phyloP scores from a whole-genome alignment of 2,329 filamentous ascomycete species.

The Onygenales sp. region DNA sequence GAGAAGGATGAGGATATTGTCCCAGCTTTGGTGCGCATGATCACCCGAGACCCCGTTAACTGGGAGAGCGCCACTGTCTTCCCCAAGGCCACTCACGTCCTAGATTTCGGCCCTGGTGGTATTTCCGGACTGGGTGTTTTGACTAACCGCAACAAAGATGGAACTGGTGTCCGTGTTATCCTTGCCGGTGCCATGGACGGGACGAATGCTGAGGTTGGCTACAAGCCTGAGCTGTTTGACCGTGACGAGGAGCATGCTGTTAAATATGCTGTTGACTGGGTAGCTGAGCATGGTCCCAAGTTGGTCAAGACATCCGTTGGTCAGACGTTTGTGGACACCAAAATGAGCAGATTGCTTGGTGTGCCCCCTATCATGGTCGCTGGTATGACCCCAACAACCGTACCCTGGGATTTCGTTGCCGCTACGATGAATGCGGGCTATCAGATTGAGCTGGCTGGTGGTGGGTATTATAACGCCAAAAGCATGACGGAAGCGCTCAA shows the following conservation, averaged over 20 bases:
- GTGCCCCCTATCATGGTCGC: slow-evolving; percentile 82
- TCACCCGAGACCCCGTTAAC: slow-evolving; percentile 86
- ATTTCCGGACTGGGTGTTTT: slow-evolving; percentile 92
- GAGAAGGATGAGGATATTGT: slow-evolving; percentile 65
- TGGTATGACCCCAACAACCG: slow-evolving; percentile 86
- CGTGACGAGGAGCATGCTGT: slow-evolving; percentile 91
- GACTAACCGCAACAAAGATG: slow-evolving; percentile 98
- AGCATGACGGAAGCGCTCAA: slow-evolving; percentile 72
- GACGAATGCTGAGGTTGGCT: slow-evolving; percentile 81
- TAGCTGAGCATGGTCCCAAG: slow-evolving; percentile 90
- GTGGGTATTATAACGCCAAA: slow-evolving; percentile 77
- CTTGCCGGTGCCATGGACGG: slow-evolving; percentile 89
- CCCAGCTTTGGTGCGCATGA: slow-evolving; percentile 78
- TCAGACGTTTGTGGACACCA: slow-evolving; percentile 88
- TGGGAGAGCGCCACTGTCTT: slow-evolving; percentile 96
- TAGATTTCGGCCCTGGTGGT: slow-evolving; percentile 94
- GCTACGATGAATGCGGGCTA: slow-evolving; percentile 94
- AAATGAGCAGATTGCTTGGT: slow-evolving; percentile 81
- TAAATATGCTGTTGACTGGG: slow-evolving; percentile 93
- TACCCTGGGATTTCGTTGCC: slow-evolving; percentile 84
- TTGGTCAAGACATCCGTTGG: slow-evolving; percentile 83
- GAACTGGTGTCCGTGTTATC: slow-evolving; percentile 92
- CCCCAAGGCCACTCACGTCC: slow-evolving; percentile 79
- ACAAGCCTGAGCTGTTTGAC: slow-evolving; percentile 96
- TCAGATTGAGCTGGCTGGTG: slow-evolving; percentile 80